Percentiles rank a stretch among this genome's conserved stretches.
Evolutionary conservation across 495 filamentous ascomycete genomes (phyloP).

Genomic region (Lentithecium fluviatile): DNA sequence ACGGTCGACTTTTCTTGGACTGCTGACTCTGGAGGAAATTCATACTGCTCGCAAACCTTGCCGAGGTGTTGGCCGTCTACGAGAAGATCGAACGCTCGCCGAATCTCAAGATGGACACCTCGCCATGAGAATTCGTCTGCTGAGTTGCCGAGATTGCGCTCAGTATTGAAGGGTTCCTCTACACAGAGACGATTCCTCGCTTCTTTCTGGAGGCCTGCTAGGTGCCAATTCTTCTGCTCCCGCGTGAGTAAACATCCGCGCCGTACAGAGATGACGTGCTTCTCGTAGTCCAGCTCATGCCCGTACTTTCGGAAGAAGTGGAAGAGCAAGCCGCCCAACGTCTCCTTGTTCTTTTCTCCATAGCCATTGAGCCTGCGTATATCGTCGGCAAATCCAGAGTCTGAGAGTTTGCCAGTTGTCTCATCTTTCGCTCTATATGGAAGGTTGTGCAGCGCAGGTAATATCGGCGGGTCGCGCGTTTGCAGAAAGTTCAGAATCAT

Average conservation of each 20-base stretch:
- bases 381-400: slow-evolving; percentile 82
- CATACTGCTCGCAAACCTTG: slow-evolving; percentile 78
- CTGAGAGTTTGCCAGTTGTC: slow-evolving; percentile 54
- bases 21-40: slow-evolving; percentile 62
- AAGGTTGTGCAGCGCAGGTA: slow-evolving; percentile 81
- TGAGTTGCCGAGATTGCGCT: slow-evolving; percentile 94
- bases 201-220: slow-evolving; percentile 58
- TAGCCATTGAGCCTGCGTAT: slow-evolving; percentile 67
- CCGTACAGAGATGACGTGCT: slow-evolving; percentile 80
- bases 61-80: slow-evolving; percentile 67
- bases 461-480: slow-evolving; percentile 78
- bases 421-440: slow-evolving; percentile 61
- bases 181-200: slow-evolving; percentile 75
- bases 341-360: slow-evolving; percentile 78
- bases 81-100: slow-evolving; percentile 80
- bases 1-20: slow-evolving; percentile 72
- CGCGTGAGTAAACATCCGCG: slow-evolving; percentile 80
- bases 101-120: slow-evolving; percentile 84
- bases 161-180: slow-evolving; percentile 92
- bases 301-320: slow-evolving; percentile 93
- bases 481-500: slow-evolving; percentile 97
- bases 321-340: slow-evolving; percentile 79
- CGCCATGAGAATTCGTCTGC: slow-evolving; percentile 91
- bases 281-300: slow-evolving; percentile 88
- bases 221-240: slow-evolving; percentile 79